Base-by-base conservation (phyloP, 768 basidiomycete genomes). In the Tricholoma sp. region DNA sequence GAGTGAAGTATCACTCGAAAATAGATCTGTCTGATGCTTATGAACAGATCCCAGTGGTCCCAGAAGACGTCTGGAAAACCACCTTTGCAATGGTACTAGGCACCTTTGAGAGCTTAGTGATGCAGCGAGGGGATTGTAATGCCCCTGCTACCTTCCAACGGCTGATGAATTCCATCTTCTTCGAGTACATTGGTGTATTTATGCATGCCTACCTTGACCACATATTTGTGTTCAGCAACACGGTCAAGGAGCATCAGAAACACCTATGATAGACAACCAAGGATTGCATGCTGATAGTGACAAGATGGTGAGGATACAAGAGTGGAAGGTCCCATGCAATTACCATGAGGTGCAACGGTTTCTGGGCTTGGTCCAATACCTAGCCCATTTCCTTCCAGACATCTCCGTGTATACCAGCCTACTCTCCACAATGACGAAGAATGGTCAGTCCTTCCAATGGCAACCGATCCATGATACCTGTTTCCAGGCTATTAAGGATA, bases 171-270 rank as follows among this genome's bases (percentile, higher is more conserved):
- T 24, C 24, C 24, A 24, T 24, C 24, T 24, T 24, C 24, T n/a
- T n/a, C n/a, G n/a, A n/a, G n/a, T n/a, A n/a, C n/a, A n/a, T n/a
- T n/a, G n/a, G n/a, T n/a, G n/a, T 48, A 3, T 72, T 69, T 54
- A 44, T 75, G 4, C 66, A 74, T 41, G 65, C 66, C 1, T 75
- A 74, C 58, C 60, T 75, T 9, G 72, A 76, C 54, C 66, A 75
- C 52, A 69, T 76, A 0, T 70, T 74, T 34, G 56, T 75, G 0
- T 74, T 56, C 60, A 70, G 69, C 1, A 53, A 68, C 17, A n/a
- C n/a, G n/a, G n/a, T n/a, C n/a, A n/a, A n/a, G n/a, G n/a, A n/a
- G n/a, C n/a, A n/a, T n/a, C 32, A 10, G 10, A 10, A 33, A 33
- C 32, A 33, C 73, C 74, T 54, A 11, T 67, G 0, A 68, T 75